Evolutionary conservation across 108 stramenopile species (phyloP), one percentile per base, ranked within the genome.

Genomic region (Asterionellopsis glacialis): DNA sequence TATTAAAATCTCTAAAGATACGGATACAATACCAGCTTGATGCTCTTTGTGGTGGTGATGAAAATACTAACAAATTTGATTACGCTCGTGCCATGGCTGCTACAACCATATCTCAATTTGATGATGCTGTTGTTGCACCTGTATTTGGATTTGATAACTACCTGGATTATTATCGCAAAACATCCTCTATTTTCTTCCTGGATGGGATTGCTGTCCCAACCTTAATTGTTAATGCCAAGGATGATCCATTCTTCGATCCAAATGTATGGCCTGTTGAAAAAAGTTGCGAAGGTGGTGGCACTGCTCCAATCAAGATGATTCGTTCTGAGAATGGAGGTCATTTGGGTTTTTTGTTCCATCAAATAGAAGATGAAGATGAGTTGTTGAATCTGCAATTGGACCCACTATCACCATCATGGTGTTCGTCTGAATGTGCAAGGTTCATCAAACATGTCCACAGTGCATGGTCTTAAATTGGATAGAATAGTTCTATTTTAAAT

Each of bases 171-270:
- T 93, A 93, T 68, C 64, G 77, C 23, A 65, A 86, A 43, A 66
- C 63, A 1, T 77, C 78, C 0, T 83, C 79, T 28, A 54, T 75
- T n/a, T 69, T 69, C 21, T 79, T 53, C 43, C 44, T 93, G 18
- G 70, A 82, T 18, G 45, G 63, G 0, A 73, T 93, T 23, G 55
- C 72, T 19, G 88, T 90, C 9, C 92, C 92, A 15, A 61, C 82
- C 27, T 70, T 77, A 11, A 69, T 93, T 25, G 51, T 88, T 0
- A 85, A 88, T 68, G 75, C 92, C 0, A 52, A 52, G 38, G 88
- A 93, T 61, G 92, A 93, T 62, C 92, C 92, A 21, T 90, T 93
- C 61, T 82, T 93, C 27, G 67, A 79, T 45, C 63, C 62, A 59
- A 74, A 65, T 16, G 63, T 70, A n/a, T 75, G 33, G 50, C 76